Percentiles rank a stretch among this genome's conserved stretches.
phyloP scores from a whole-genome alignment of 768 basidiomycete genomes.

The Rhodosporidiobolus odoratus region DNA sequence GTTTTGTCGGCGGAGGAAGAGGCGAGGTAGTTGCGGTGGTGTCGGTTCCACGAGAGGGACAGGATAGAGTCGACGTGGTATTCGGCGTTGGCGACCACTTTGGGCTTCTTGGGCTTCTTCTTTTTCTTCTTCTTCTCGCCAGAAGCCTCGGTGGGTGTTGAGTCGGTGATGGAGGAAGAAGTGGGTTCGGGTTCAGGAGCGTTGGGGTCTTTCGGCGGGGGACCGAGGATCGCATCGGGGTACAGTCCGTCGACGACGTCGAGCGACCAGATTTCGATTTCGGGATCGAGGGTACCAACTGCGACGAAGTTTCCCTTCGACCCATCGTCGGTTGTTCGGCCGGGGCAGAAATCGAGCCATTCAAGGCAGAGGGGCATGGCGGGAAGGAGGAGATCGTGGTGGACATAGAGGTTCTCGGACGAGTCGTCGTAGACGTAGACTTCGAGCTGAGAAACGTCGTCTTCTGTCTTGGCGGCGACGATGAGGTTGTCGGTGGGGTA shows the following conservation, averaged over 20 bases:
- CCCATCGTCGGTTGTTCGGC: slow-evolving; percentile 30
- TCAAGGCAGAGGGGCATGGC: slow-evolving; percentile 97
- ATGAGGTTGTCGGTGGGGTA: slow-evolving; percentile 86
- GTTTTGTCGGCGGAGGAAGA: slow-evolving; percentile 90
- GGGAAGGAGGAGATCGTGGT: slow-evolving; percentile 96
- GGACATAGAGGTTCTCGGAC: slow-evolving; percentile 84
- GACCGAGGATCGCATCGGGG: slow-evolving; percentile 82
- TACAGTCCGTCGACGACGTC: slow-evolving; percentile 91
- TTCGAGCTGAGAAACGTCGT: slow-evolving; percentile 92
- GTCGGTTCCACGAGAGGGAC: slow-evolving; percentile 84
- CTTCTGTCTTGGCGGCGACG: slow-evolving; percentile 88
- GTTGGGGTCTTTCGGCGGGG: slow-evolving; percentile 55
- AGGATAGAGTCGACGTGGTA: slow-evolving; percentile 93
- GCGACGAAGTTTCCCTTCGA: slow-evolving; percentile 69
- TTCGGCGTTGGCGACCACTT: slow-evolving; percentile 51
- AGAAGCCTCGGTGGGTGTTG: slow-evolving; percentile 2
- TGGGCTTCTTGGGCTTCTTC: slow-evolving; percentile 80
- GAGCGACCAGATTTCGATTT: slow-evolving; percentile 97
- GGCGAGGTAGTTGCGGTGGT: slow-evolving; percentile 82
- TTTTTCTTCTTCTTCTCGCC: slow-evolving; percentile 69
- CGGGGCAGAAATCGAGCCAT: slow-evolving; percentile 93
- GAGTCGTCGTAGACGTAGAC: slow-evolving; percentile 83
- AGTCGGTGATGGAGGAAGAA: slow-evolving; percentile 24
- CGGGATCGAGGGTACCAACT: slow-evolving; percentile 92
- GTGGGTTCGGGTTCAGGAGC: slow-evolving; percentile 39